Percentiles rank a stretch among this genome's conserved stretches.
phyloP scores from a whole-genome alignment of 148 eudicot genomes.

The Heliamphora exappendiculata region DNA sequence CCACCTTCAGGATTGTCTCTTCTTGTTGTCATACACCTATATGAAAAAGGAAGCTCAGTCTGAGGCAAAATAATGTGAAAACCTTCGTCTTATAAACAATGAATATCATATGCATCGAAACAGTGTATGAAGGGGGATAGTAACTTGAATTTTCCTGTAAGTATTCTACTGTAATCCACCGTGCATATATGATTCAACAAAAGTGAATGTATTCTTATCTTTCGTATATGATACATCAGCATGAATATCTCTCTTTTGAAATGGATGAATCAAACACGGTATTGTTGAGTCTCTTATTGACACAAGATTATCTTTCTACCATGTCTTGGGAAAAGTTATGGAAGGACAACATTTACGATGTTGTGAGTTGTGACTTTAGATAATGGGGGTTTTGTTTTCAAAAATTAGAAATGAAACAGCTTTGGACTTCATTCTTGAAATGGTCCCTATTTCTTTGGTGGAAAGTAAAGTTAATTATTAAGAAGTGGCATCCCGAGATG shows the following conservation, averaged over 20 bases:
- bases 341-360: no score
- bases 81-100: conserved; percentile 1
- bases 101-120: not conserved
- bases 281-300: no score
- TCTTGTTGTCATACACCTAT: conserved; percentile 95
- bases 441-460: no score
- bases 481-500: no score
- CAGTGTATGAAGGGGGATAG: not conserved
- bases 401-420: no score
- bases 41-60: conserved; percentile 3
- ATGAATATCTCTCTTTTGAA: not conserved
- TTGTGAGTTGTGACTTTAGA: no score
- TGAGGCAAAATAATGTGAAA: no score
- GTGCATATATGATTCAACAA: not conserved
- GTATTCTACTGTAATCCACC: not conserved
- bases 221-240: not conserved
- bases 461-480: no score
- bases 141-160: not conserved
- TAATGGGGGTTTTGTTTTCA: no score
- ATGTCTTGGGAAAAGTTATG: no score
- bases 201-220: not conserved
- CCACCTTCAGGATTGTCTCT: conserved; percentile 85
- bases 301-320: no score
- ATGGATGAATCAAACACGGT: not conserved
- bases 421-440: no score